Percentiles rank a stretch among this genome's conserved stretches.
Conservation (phyloP, 2,329 filamentous ascomycete genomes). For the Venturia effusa region DNA sequence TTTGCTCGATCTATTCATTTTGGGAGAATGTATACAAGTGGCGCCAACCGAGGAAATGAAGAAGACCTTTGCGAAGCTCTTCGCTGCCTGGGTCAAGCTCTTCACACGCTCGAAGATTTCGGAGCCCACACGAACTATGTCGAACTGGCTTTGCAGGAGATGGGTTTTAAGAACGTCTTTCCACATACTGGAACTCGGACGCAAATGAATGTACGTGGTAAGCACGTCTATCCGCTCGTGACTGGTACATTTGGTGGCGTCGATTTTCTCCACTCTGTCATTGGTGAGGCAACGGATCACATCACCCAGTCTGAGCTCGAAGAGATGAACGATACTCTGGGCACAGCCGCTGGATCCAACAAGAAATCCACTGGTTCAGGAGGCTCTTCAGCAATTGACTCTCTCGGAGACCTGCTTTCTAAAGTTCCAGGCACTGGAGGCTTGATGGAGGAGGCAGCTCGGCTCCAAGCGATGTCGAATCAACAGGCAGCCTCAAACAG, state of each 20-base stretch:
- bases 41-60: slow-evolving; percentile 28
- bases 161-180: slow-evolving; percentile 42
- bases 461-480: slow-evolving; percentile 36
- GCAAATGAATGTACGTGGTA: slow-evolving; percentile 34
- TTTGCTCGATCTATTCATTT: slow-evolving; percentile 39
- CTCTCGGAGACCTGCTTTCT: slow-evolving; percentile 59
- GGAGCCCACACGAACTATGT: slow-evolving; percentile 45
- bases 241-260: slow-evolving; percentile 45
- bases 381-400: slow-evolving; percentile 18
- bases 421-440: slow-evolving; percentile 55
- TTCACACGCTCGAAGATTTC: slow-evolving; percentile 45
- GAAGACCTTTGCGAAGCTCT: slow-evolving; percentile 39
- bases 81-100: slow-evolving; percentile 39
- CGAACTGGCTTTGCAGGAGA: slow-evolving; percentile 40
- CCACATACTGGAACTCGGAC: slow-evolving; percentile 38
- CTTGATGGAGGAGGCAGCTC: slow-evolving; percentile 35
- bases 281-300: slow-evolving; percentile 39
- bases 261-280: slow-evolving; percentile 39
- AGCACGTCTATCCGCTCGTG: slow-evolving; percentile 39
- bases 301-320: slow-evolving; percentile 37
- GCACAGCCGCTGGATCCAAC: slow-evolving; percentile 26
- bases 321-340: slow-evolving; percentile 34
- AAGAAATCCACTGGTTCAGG: slow-evolving; percentile 23
- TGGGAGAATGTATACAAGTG: slow-evolving; percentile 35
- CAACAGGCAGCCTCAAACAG: slow-evolving; percentile 30